Base-by-base conservation (phyloP, 495 filamentous ascomycete species). In the Pyrenula massariospora region DNA sequence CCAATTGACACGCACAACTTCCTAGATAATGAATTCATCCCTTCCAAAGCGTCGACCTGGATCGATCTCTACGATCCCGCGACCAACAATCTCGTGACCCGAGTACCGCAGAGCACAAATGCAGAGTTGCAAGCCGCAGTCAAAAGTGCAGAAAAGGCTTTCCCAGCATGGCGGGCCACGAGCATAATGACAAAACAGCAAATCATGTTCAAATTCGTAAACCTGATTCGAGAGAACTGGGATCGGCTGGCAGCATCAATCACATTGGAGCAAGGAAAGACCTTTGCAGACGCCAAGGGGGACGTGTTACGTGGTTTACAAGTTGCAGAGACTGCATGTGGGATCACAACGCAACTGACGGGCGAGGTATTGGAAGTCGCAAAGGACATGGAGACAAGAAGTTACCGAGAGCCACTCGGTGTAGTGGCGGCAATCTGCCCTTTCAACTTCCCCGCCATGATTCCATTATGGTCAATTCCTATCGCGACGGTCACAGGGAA, bases 381-480 rank as follows among this genome's bases (percentile, higher is more conserved):
- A 52, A 96, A 94, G 78, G 93, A 99, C 69, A 99, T 99, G 93
- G 93, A 99, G 77, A 99, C 93, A 10, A 74, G 93, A 59, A 88
- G 82, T 59, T 97, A 97, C 66, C 79, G 82, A 53, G 93, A 99
- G 75, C 93, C 93, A 51, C 70, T 99, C 64, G 93, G 93, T 56
- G 86, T 99, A 50, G 89, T 95, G 52, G 93, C 93, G 23, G 89
- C 94, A 52, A 99, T 99, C 60, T 99, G 94, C 75, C 93, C 93
- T 20, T 99, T 99, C 70, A 99, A 98, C 76, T 99, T 99, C 76
- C 93, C 93, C 48, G 93, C 93, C 60, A 99, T 99, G 93, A 99
- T 99, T 71, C 93, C 93, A 20, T 77, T 99, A 10, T 99, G 93
- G 93, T 94, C 81, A 55, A 94, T 97, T 56, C 94, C 93, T 20